These are phyloP conservation scores for Astragalus membranaceus DNA, from an alignment of 306 rosid species.

Conservation along the genomic window DNA sequence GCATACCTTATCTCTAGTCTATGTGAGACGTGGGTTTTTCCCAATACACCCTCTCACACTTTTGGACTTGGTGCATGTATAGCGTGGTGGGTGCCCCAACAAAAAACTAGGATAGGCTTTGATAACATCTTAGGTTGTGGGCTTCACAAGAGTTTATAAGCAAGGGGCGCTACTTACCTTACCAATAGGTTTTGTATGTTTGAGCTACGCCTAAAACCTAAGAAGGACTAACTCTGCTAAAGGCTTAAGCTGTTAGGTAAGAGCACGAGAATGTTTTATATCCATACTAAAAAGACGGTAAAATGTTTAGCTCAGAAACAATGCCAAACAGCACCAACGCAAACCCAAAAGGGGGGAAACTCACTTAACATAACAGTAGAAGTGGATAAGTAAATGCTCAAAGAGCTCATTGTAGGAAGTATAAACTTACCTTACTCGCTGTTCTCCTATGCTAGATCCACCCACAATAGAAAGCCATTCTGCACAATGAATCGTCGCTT, in stretches of 20 bases:
- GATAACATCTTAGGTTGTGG: no score
- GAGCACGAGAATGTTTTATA: constrained; percentile 3
- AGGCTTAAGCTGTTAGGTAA: neutral
- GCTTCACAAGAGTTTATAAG: no score
- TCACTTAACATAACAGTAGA: constrained; percentile 3
- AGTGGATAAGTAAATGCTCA: neutral
- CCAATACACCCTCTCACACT: no score
- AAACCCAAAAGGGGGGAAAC: neutral
- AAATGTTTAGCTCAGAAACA: neutral
- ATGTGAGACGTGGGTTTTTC: no score
- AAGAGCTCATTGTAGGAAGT: neutral
- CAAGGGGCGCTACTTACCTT: no score
- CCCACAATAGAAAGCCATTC: constrained; percentile 99
- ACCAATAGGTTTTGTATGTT: no score
- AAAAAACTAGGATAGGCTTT: no score
- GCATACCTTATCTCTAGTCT: no score
- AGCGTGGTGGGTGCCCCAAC: no score
- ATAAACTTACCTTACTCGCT: constrained; percentile 60
- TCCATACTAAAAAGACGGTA: neutral
- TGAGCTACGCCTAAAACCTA: no score
- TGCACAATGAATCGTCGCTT: constrained; percentile 98
- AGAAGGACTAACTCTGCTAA: neutral
- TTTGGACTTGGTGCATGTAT: no score
- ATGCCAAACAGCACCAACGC: neutral
- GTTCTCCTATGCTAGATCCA: constrained; percentile 93